phyloP scores from a whole-genome alignment of 257 asterid species.

The Agastache rugosa region DNA sequence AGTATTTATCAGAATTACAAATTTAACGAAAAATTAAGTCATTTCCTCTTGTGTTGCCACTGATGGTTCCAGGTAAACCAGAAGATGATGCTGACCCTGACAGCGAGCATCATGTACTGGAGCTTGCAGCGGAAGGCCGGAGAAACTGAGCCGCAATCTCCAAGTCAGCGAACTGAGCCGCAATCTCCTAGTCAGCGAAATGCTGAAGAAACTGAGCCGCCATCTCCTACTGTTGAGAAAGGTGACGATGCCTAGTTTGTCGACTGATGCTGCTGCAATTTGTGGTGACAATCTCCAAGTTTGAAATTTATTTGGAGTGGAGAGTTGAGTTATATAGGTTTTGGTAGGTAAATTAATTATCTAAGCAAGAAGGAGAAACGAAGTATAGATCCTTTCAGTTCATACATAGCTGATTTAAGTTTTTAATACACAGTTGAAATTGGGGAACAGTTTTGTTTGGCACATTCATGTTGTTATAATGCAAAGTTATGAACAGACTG shows the following conservation, averaged over 20 bases:
- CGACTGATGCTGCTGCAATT: conserved; percentile 13
- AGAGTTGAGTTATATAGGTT: not conserved
- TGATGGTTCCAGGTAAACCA: conserved; percentile 68
- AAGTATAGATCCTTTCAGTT: not conserved
- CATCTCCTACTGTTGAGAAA: conserved; percentile 1
- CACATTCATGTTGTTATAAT: not conserved
- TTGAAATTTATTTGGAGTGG: not conserved
- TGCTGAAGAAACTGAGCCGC: conserved; percentile 37
- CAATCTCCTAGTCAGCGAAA: conserved; percentile 39
- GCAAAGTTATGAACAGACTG: conserved; percentile 5
- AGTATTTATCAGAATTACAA: not conserved
- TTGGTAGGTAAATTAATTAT: not conserved
- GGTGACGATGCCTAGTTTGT: conserved; percentile 29
- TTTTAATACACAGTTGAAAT: not conserved
- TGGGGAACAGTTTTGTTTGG: not conserved
- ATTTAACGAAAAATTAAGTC: not conserved
- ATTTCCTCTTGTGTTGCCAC: not conserved
- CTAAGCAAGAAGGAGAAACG: conserved; percentile 6
- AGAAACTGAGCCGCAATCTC: conserved; percentile 40
- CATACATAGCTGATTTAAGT: not conserved
- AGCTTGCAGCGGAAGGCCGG: conserved; percentile 60
- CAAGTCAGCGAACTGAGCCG: not conserved
- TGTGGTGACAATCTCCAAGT: not conserved
- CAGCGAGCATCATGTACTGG: conserved; percentile 94
- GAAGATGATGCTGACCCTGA: conserved; percentile 80